Evolutionary conservation across 192 early-diverging fungal genomes (phyloP), one percentile per base, ranked within the genome.

Genomic region (Rhizophagus clarus): DNA sequence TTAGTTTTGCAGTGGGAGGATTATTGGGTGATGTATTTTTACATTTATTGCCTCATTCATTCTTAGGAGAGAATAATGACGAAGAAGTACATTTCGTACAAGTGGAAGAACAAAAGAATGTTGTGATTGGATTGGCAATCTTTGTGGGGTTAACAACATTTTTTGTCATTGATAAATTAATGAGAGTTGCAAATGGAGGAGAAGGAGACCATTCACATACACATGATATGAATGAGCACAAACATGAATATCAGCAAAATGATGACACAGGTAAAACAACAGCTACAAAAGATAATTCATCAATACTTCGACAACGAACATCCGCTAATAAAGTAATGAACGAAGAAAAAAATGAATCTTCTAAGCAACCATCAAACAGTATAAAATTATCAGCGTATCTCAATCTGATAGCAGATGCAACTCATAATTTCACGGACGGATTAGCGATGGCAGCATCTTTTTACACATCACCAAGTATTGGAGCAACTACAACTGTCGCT

Each of bases 361-460:
- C 74, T 64, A 81, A 85, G 76, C 76, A 82, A 66, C 84, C 78
- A 32, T 82, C 84, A 8, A 82, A 72, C 74, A 83, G 82, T 64
- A 88, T 93, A 85, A 93, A 91, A 80, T 80, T 92, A 8, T 91
- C 91, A 4, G 94, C 95, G 3, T 94, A 94, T 73, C 79, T 96
- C 69, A 94, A 96, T 79, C 84, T 94, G n/a, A 88, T 96, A 64
- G 95, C 95, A 20, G 93, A 93, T 80, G 90, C 91, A 15, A 89
- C 94, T 14, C 95, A 96, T 88, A 94, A 94, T 82, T 94, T 95
- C 79, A 94, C 95, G 7, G 95, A 96, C 75, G 95, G 95, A 5
- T 84, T 96, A 49, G 92, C 94, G 5, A 93, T 96, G 90, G 89
- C 94, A 0, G 93, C 93, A 1, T 94, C 95, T 28, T 95, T 96